Base-by-base conservation (phyloP, 352 stramenopile species). In the Globisporangium sylvaticum region DNA sequence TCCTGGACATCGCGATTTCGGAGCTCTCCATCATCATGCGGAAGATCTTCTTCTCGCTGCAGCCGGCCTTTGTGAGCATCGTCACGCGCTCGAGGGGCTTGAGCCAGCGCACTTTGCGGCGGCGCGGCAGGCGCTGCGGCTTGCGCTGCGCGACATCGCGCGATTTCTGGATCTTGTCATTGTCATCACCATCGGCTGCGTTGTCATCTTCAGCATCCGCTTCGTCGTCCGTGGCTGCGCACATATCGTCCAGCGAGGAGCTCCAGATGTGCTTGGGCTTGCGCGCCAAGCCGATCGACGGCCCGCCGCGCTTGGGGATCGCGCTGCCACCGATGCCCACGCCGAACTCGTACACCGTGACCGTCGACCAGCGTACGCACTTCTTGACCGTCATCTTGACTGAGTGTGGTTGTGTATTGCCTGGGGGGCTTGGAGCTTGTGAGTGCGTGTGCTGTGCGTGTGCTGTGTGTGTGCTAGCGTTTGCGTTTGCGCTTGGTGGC, bases 21-120 rank as follows among this genome's bases (percentile, higher is more conserved):
- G 80, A 87, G 27, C 68, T 74, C 64, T 89, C 78, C 77, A 87
- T 84, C 77, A 89, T 79, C 79, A 87, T 87, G 62, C 78, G 77
- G 57, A 76, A 85, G 67, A 89, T 89, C 61, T 75, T 75, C 64
- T 84, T 82, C 77, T 89, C 80, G 60, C 80, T 89, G 62, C 75
- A 85, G 37, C 80, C 80, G 44, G 78, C 80, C 56, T 87, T 82
- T n/a, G 79, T 87, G 27, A 89, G 73, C 79, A 89, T 81, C 58
- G 75, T 80, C 46, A 87, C 77, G 25, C 79, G 81, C 54, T 88
- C 81, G 39, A 83, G 76, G 2, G 81, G 81, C 68, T 89, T 89
- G 53, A 89, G 66, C 80, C 80, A 88, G 32, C 78, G 78, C 52
- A 88, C 80, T 44, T 83, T 82, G 12, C 78, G 69, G 48, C 78